Percentiles rank a stretch among this genome's conserved stretches.
phyloP scores from a whole-genome alignment of 345 rosid species.

The Luvunga scandens region DNA sequence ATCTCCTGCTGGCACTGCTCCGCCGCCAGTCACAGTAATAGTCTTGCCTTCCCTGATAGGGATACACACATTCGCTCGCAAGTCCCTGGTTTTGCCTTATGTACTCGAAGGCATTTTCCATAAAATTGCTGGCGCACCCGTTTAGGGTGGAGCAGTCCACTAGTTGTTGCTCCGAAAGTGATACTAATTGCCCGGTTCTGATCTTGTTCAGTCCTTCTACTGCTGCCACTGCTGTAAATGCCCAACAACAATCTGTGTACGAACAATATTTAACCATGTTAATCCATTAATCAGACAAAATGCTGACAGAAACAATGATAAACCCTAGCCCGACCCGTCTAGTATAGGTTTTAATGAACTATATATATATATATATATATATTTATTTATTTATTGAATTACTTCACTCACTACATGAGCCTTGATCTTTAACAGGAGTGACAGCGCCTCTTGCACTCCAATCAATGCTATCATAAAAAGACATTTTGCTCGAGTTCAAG shows the following conservation, averaged over 20 bases:
- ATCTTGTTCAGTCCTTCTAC: slow-evolving; percentile 42
- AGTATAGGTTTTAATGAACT: too few species aligned
- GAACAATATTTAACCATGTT: neutral
- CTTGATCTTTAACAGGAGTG: slow-evolving; percentile 39
- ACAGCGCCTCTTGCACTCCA: slow-evolving; percentile 48
- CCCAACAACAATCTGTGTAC: slow-evolving; percentile 48
- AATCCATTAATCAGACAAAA: neutral
- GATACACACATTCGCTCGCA: slow-evolving; percentile 24
- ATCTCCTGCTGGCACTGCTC: slow-evolving; percentile 3
- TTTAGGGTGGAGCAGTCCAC: slow-evolving; percentile 41
- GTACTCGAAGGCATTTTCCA: slow-evolving; percentile 32
- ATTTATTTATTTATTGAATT: too few species aligned
- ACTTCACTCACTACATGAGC: slow-evolving; percentile 32
- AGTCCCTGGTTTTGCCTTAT: slow-evolving; percentile 29
- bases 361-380: too few species aligned
- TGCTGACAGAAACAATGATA: too few species aligned
- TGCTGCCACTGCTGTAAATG: slow-evolving; percentile 52
- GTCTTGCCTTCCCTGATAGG: slow-evolving; percentile 25
- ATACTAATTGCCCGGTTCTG: slow-evolving; percentile 26
- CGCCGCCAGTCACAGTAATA: slow-evolving; percentile 8
- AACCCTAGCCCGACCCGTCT: too few species aligned
- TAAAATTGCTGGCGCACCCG: slow-evolving; percentile 39
- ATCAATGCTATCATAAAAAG: slow-evolving; percentile 23
- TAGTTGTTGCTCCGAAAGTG: slow-evolving; percentile 59
- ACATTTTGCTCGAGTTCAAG: too few species aligned